Evolutionary conservation across 202 grass and related monocot genomes (phyloP).

Genomic region (Hordeum pubiflorum): DNA sequence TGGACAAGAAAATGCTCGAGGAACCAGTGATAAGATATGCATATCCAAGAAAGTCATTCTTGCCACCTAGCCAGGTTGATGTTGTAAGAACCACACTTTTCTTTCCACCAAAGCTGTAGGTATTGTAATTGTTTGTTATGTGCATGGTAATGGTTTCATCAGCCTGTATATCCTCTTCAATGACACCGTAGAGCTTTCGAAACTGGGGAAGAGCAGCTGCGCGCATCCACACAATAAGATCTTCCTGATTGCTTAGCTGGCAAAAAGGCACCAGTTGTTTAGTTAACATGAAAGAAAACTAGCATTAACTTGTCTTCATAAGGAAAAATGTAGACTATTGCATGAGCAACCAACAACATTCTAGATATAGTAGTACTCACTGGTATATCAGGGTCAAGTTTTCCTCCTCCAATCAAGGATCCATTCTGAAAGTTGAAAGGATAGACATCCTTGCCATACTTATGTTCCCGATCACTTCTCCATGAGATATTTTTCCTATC

Average conservation of each 20-base stretch:
- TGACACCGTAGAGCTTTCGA: conserved; percentile 78
- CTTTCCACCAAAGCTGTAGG: conserved; percentile 74
- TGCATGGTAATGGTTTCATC: conserved; percentile 49
- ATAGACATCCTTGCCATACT: conserved; percentile 88
- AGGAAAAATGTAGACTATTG: neutral
- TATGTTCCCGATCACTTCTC: conserved; percentile 77
- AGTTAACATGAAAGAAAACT: conserved; percentile 3
- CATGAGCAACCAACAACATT: neutral
- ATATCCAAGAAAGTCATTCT: conserved; percentile 85
- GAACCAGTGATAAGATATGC: conserved; percentile 62
- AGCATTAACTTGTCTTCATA: neutral
- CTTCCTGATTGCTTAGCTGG: conserved; percentile 83
- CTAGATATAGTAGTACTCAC: conserved; percentile 43
- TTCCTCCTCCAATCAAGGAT: conserved; percentile 74
- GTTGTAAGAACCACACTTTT: conserved; percentile 80
- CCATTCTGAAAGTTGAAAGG: conserved; percentile 97
- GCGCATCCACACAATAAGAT: conserved; percentile 96
- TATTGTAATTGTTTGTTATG: conserved; percentile 87
- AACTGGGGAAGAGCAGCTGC: conserved; percentile 80
- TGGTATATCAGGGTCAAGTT: conserved; percentile 58
- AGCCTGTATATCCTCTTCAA: conserved; percentile 62
- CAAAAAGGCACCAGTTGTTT: neutral
- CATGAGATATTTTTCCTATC: conserved; percentile 88
- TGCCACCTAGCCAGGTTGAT: conserved; percentile 71
- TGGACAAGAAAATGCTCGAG: conserved; percentile 55